Base-by-base conservation (phyloP, 139 green algal species). In the Yamagishiella unicocca region DNA sequence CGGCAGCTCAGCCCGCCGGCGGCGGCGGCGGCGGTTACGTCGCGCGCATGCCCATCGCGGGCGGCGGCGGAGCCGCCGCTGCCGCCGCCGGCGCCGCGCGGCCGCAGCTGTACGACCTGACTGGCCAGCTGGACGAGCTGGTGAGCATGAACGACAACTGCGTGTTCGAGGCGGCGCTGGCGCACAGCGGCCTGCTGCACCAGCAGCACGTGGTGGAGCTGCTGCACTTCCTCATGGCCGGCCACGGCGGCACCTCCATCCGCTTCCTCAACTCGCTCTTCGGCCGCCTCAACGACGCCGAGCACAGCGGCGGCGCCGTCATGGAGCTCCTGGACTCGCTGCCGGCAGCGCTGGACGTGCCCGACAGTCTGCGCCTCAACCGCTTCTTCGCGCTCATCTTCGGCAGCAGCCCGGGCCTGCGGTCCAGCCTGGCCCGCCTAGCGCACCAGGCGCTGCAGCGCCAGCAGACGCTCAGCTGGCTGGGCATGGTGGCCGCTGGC, bases 141-240 rank as follows among this genome's bases (percentile, higher is more conserved):
- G 35, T 27, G 27, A 45, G 7, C 2, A 8, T 38, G 33, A 8
- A 71, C 35, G 76, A 54, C 25, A 12, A 22, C 37, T 21, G 33
- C 50, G 53, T 83, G 19, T 83, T 83, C 33, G 53, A 40, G 54
- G 76, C 76, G 53, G 76, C 76, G 50, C 29, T 83, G 76, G 33
- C 54, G 33, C 54, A 83, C 55, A 38, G 10, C 35, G 76, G 76
- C 8, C 50, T 83, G 76, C 76, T 83, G 35, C 4, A 38, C 76
- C 12, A 37, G 38, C 33, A 7, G 21, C 35, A 38, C 22, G 76
- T 83, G 37, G 22, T 17, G 35, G 76, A 54, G 76, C 53, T 83
- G 19, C 33, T 83, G 76, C 76, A 54, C 22, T 71, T 83, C 53
- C 76, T 83, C 35, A 54, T 55, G 27, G 53, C 53, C 76, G 53